phyloP scores from a whole-genome alignment of 129 eudicot species.

The Kitagawia praeruptora region DNA sequence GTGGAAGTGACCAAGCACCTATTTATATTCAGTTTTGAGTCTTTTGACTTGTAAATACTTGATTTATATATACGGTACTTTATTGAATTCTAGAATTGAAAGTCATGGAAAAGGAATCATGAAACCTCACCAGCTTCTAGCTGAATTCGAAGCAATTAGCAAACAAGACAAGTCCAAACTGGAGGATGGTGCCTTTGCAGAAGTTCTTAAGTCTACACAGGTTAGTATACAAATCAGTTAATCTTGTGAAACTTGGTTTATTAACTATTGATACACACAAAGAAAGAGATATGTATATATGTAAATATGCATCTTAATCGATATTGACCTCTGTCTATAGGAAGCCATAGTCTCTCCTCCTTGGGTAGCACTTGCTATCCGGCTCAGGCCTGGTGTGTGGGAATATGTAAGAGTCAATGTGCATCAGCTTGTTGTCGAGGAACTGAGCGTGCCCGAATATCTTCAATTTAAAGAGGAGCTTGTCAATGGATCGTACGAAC shows the following conservation, averaged over 20 bases:
- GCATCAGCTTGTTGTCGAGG: slow-evolving; percentile 19
- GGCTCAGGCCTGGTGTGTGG: slow-evolving; percentile 38
- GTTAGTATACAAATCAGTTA: slow-evolving; percentile 12
- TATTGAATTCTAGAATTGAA: slow-evolving; percentile 40
- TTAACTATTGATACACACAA: not conserved
- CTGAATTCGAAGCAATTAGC: slow-evolving; percentile 67
- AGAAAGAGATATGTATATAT: not conserved
- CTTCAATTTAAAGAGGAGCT: slow-evolving; percentile 29
- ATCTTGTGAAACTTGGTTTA: not conserved
- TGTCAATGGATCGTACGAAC: slow-evolving; percentile 23
- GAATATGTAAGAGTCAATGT: slow-evolving; percentile 27
- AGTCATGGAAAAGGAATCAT: slow-evolving; percentile 81
- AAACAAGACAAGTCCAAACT: slow-evolving; percentile 42
- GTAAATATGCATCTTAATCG: not conserved
- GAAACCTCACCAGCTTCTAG: slow-evolving; percentile 75
- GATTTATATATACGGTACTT: not conserved
- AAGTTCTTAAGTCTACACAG: slow-evolving; percentile 80
- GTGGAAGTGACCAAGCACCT: not conserved
- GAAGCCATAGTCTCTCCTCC: slow-evolving; percentile 32
- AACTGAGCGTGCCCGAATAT: slow-evolving; percentile 19
- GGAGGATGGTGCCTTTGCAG: slow-evolving; percentile 64
- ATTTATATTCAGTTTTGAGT: no score
- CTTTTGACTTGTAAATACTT: no score
- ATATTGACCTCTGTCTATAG: slow-evolving; percentile 2
- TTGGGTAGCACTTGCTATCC: slow-evolving; percentile 29